Percentiles rank a stretch among this genome's conserved stretches.
Evolutionary conservation across 1,139 yeast species (phyloP).

Genomic region (Magnusiomyces sp.): DNA sequence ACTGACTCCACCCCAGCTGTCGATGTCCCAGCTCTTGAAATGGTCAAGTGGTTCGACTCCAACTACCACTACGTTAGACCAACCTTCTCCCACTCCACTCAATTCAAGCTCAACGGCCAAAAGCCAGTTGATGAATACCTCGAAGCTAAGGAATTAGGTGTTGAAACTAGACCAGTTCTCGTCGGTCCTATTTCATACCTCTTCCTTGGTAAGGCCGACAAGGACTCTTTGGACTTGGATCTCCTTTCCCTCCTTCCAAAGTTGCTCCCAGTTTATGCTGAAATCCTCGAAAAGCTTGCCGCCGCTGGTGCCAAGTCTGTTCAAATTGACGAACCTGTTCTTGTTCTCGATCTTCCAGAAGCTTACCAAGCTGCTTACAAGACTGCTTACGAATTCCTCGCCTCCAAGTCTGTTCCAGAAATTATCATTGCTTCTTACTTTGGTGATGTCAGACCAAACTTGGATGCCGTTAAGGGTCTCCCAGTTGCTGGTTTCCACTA

Average conservation of each 20-base stretch:
- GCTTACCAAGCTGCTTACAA: slow-evolving; percentile 76
- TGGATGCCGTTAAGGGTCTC: slow-evolving; percentile 74
- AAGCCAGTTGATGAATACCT: slow-evolving; percentile 96
- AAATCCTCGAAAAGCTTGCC: slow-evolving; percentile 76
- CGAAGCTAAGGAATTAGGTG: slow-evolving; percentile 94
- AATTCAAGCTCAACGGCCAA: slow-evolving; percentile 89
- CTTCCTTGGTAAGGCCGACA: slow-evolving; percentile 94
- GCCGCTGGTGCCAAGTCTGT: slow-evolving; percentile 92
- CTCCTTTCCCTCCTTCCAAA: slow-evolving; percentile 84
- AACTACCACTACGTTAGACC: slow-evolving; percentile 99
- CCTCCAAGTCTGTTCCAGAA: slow-evolving; percentile 60
- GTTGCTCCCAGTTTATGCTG: slow-evolving; percentile 85
- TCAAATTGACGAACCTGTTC: slow-evolving; percentile 95
- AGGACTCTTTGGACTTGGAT: slow-evolving; percentile 90
- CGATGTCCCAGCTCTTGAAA: slow-evolving; percentile 97
- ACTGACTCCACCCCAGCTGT: slow-evolving; percentile 81
- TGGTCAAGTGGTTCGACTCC: slow-evolving; percentile 99
- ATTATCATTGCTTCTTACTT: slow-evolving; percentile 84
- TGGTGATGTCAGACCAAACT: slow-evolving; percentile 97
- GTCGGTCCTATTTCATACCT: slow-evolving; percentile 95
- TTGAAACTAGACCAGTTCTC: slow-evolving; percentile 94
- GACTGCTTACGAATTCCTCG: slow-evolving; percentile 70
- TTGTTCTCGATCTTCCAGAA: slow-evolving; percentile 88
- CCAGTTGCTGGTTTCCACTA: slow-evolving; percentile 95
- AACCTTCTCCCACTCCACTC: slow-evolving; percentile 90